A percentile compares a stretch with the other conserved stretches of the same genome.
Evolutionary conservation across 495 filamentous ascomycete species (phyloP).

Genomic region (Poronia punctata): DNA sequence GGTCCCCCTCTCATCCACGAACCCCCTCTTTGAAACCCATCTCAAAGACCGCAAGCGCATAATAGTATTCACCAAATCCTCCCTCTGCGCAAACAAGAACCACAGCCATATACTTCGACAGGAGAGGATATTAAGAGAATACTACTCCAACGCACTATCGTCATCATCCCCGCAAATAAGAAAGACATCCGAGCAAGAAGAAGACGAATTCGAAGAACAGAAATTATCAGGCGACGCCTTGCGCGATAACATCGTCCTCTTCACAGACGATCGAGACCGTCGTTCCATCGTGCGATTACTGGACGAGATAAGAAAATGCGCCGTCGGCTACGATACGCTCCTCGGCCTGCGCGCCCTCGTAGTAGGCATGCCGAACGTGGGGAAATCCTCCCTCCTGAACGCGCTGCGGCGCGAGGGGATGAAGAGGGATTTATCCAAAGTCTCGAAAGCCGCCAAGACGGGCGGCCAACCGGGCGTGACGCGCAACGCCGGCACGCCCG

Average conservation of each 20-base stretch:
- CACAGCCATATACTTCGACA: no score
- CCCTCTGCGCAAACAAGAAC: constrained; percentile 50
- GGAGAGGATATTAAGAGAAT: no score
- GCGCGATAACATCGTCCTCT: constrained; percentile 21
- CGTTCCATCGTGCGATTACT: constrained; percentile 23
- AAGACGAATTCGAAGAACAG: constrained; percentile 41
- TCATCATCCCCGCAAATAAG: no score
- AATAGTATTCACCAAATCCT: constrained; percentile 86
- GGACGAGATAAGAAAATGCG: constrained; percentile 24
- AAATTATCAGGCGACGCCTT: constrained; percentile 18
- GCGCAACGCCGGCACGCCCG: constrained; percentile 70
- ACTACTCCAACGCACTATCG: no score
- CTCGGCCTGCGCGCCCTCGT: constrained; percentile 71
- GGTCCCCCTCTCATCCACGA: constrained; percentile 78
- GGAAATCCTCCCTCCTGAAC: constrained; percentile 87
- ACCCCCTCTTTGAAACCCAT: constrained; percentile 80
- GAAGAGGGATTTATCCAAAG: constrained; percentile 2
- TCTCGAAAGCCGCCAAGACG: constrained; percentile 65
- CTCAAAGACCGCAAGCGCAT: constrained; percentile 62
- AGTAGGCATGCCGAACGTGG: constrained; percentile 96
- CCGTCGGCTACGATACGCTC: constrained; percentile 25
- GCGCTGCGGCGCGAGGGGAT: constrained; percentile 65
- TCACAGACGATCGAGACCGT: constrained; percentile 38
- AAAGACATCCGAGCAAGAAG: constrained; percentile 12
- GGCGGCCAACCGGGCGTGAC: constrained; percentile 88